phyloP scores from a whole-genome alignment of 768 basidiomycete genomes.

The Sporobolomyces phaffii region DNA sequence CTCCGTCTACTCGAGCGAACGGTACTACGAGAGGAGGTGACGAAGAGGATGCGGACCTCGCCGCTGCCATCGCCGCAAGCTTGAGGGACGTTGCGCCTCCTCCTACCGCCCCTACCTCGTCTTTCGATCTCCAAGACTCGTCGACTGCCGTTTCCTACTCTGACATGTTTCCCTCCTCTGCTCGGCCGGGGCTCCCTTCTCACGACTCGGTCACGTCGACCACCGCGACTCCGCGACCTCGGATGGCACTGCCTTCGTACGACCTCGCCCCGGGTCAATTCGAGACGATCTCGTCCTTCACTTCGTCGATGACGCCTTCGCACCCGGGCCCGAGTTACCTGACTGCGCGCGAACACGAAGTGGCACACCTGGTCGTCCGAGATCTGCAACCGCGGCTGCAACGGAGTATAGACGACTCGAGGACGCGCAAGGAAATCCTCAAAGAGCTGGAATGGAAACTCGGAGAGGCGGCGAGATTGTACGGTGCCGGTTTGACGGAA shows the following conservation, averaged over 20 bases:
- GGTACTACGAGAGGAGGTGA: too few relatives aligned
- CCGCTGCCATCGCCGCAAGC: constrained; percentile 90
- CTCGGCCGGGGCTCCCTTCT: constrained; percentile 50
- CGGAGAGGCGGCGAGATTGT: constrained; percentile 82
- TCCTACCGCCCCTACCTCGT: constrained; percentile 36
- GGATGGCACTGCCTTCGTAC: constrained; percentile 51
- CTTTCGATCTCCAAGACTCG: constrained; percentile 13
- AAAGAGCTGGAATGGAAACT: constrained; percentile 92
- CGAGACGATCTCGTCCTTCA: constrained; percentile 57
- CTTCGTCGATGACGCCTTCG: constrained; percentile 78
- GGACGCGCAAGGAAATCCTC: constrained; percentile 75
- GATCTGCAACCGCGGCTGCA: constrained; percentile 73
- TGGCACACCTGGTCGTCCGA: constrained; percentile 54
- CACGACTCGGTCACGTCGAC: constrained; percentile 50
- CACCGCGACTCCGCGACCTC: constrained; percentile 43
- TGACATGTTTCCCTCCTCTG: constrained; percentile 39
- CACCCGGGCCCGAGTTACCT: constrained; percentile 72
- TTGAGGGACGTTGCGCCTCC: constrained; percentile 59
- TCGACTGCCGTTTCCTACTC: constrained; percentile 47
- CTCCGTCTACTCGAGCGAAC: constrained; percentile 3
- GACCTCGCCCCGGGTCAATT: constrained; percentile 76
- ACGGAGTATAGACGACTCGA: constrained; percentile 74
- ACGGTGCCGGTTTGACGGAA: constrained; percentile 72
- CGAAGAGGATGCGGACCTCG: constrained; percentile 86
- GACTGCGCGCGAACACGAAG: constrained; percentile 56